Evolutionary conservation across 169 alveolate genomes (phyloP).

Genomic region (Plasmodium cynomolgi): DNA sequence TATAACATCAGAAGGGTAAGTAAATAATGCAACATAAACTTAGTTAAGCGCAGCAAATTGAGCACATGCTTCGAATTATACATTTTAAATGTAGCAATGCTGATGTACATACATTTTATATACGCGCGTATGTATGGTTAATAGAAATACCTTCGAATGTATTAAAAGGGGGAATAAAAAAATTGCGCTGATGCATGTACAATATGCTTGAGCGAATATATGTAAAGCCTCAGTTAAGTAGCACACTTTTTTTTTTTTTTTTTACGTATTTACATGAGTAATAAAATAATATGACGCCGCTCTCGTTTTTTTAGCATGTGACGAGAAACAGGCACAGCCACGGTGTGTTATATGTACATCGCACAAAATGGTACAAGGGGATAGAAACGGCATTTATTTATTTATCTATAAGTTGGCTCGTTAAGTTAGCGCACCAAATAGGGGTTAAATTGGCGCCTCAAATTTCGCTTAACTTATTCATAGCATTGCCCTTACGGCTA

Average conservation of each 20-base stretch:
- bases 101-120: neutral
- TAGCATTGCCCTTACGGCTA: neutral
- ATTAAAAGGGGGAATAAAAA: neutral
- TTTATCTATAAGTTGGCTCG: neutral
- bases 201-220: neutral
- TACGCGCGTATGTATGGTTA: neutral
- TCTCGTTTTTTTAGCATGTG: neutral
- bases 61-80: neutral
- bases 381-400: too few species aligned
- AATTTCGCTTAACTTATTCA: neutral
- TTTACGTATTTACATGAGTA: neutral
- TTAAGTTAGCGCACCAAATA: neutral
- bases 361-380: neutral
- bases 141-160: neutral
- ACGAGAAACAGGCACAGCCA: neutral
- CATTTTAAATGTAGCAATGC: neutral
- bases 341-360: neutral
- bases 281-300: neutral
- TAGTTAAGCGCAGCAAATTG: neutral
- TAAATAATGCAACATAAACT: neutral
- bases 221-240: neutral
- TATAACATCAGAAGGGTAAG: neutral
- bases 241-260: neutral
- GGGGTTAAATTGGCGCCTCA: neutral
- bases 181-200: neutral